These are phyloP conservation scores for Aspergillus spinulosporus DNA, from an alignment of 2,329 filamentous ascomycete species.

Conservation along the genomic window DNA sequence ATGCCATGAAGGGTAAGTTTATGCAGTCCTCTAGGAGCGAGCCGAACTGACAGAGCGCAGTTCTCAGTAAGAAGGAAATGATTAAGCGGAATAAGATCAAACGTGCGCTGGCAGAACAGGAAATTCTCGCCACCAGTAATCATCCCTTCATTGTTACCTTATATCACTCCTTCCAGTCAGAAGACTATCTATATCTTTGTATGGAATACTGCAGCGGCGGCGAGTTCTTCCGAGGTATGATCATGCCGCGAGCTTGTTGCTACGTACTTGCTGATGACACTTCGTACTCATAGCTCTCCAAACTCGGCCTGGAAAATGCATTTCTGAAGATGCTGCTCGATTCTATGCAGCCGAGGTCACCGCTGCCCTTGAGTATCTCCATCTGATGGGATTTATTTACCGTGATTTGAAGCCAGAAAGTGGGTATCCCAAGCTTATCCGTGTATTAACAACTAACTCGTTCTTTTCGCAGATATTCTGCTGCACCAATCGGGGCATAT, in stretches of 20 bases:
- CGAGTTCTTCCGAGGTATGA: slow-evolving; percentile 81
- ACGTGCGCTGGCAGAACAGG: slow-evolving; percentile 92
- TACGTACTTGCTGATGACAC: slow-evolving; percentile 12
- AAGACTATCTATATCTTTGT: slow-evolving; percentile 97
- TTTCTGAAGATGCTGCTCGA: slow-evolving; percentile 91
- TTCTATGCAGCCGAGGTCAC: slow-evolving; percentile 99
- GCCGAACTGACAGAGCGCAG: slow-evolving; percentile 48
- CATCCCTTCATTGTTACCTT: slow-evolving; percentile 98
- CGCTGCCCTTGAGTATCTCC: slow-evolving; percentile 91
- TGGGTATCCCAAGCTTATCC: slow-evolving; percentile 51
- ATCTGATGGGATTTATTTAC: slow-evolving; percentile 99
- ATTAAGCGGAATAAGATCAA: slow-evolving; percentile 99
- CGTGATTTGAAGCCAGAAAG: slow-evolving; percentile 96
- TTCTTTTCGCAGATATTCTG: slow-evolving; percentile 72
- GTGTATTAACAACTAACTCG: slow-evolving; percentile 32
- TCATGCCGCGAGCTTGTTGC: not conserved
- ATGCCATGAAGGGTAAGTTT: slow-evolving; percentile 92
- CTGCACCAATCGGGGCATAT: slow-evolving; percentile 99
- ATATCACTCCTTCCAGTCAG: slow-evolving; percentile 98
- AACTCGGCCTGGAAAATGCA: slow-evolving; percentile 94
- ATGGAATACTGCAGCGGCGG: slow-evolving; percentile 99
- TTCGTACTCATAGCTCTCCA: slow-evolving; percentile 67
- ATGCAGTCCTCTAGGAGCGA: not conserved
- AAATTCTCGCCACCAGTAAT: slow-evolving; percentile 97
- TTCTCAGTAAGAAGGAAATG: slow-evolving; percentile 99